A percentile compares a stretch with the other conserved stretches of the same genome.
Evolutionary conservation across 1,139 yeast genomes (phyloP).

Genomic region (Scheffersomyces cryptocercus): DNA sequence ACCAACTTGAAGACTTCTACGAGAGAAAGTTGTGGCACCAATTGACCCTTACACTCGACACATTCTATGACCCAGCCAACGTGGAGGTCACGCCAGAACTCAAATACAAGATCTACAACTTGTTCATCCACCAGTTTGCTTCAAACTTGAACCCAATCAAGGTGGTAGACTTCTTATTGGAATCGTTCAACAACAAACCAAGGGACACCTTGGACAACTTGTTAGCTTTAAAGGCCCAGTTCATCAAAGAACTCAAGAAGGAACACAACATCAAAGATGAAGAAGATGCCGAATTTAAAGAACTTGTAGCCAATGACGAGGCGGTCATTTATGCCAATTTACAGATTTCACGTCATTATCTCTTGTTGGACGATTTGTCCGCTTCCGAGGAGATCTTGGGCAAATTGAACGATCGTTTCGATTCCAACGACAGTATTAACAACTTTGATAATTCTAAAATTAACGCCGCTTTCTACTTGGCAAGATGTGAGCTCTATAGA

Average conservation of each 20-base stretch:
- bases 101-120: constrained; percentile 62
- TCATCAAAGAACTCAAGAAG: constrained; percentile 38
- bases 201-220: constrained; percentile 60
- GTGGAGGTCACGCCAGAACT: constrained; percentile 36
- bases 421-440: constrained; percentile 30
- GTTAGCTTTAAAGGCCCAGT: constrained; percentile 47
- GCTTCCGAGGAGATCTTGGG: constrained; percentile 75
- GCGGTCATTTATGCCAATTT: constrained; percentile 63
- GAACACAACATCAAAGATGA: constrained; percentile 23
- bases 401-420: constrained; percentile 57
- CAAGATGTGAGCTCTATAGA: constrained; percentile 77
- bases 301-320: constrained; percentile 40
- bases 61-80: constrained; percentile 50
- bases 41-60: constrained; percentile 68
- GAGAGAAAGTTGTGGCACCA: constrained; percentile 83
- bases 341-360: constrained; percentile 74
- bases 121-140: constrained; percentile 67
- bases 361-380: constrained; percentile 56
- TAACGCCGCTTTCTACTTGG: constrained; percentile 80
- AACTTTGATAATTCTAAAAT: constrained; percentile 68
- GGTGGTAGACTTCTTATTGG: constrained; percentile 72
- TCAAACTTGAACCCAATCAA: constrained; percentile 77
- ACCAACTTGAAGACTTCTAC: constrained; percentile 80
- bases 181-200: constrained; percentile 43
- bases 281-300: constrained; percentile 34